These are phyloP conservation scores for Ustulina deusta DNA, from an alignment of 2,329 filamentous ascomycete genomes.

Conservation along the genomic window DNA sequence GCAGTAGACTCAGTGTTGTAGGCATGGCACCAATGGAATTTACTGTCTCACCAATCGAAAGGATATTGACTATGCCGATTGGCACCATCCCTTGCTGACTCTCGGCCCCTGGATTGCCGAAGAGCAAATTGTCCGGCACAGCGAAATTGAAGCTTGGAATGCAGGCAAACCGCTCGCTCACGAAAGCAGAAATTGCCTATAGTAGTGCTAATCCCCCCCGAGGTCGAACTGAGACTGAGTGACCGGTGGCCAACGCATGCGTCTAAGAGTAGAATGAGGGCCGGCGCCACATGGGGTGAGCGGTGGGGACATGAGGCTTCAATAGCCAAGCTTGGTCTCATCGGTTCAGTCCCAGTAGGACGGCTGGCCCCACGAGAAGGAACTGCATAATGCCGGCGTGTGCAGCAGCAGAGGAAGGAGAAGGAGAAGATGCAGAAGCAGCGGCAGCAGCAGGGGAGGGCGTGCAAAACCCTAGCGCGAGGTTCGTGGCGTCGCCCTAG, in stretches of 20 bases:
- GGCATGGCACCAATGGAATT: constrained; percentile 35
- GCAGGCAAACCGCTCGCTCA: constrained; percentile 12
- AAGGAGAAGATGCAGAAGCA: neutral
- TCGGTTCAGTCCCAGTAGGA: neutral
- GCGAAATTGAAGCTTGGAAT: constrained; percentile 31
- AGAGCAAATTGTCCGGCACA: constrained; percentile 28
- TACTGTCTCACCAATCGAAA: constrained; percentile 42
- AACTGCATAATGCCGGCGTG: constrained; percentile 31
- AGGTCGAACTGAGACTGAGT: neutral
- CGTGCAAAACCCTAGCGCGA: constrained; percentile 13
- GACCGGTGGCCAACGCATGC: neutral
- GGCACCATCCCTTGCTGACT: constrained; percentile 36
- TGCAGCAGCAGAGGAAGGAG: constrained; percentile 23
- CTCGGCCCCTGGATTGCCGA: constrained; percentile 36
- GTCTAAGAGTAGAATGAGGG: neutral
- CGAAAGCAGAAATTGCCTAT: constrained; percentile 3
- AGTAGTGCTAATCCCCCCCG: neutral
- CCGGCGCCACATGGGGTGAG: constrained; percentile 4
- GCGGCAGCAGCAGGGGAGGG: constrained; percentile 8
- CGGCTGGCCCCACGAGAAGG: constrained; percentile 29
- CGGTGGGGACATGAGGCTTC: constrained; percentile 21
- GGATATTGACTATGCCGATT: constrained; percentile 31
- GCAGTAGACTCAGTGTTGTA: constrained; percentile 22
- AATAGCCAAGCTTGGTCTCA: constrained; percentile 14
- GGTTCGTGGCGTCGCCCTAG: constrained; percentile 15